Conservation (phyloP, 768 basidiomycete genomes). For the Psilocybe cyanescens region DNA sequence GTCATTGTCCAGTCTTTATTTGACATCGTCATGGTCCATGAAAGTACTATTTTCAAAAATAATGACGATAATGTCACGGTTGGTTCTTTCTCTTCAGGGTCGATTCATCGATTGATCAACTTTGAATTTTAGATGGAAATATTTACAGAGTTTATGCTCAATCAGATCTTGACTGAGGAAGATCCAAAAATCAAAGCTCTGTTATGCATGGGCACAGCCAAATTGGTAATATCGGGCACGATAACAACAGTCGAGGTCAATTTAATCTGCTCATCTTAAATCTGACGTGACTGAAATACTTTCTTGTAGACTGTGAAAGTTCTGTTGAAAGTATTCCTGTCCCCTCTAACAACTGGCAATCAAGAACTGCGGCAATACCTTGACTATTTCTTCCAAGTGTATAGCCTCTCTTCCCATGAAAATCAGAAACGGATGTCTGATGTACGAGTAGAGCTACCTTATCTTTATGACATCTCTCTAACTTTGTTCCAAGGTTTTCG, state of each 20-base stretch:
- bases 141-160: constrained; percentile 35
- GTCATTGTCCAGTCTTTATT: constrained; percentile 82
- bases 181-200: constrained; percentile 66
- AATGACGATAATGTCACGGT: constrained; percentile 26
- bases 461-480: background rate
- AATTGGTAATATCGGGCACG: constrained; percentile 80
- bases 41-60: constrained; percentile 52
- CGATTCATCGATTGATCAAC: background rate
- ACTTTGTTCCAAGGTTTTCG: constrained; percentile 58
- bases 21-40: constrained; percentile 87
- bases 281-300: constrained; percentile 37
- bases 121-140: constrained; percentile 21
- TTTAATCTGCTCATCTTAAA: background rate
- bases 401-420: constrained; percentile 75
- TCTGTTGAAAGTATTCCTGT: constrained; percentile 64
- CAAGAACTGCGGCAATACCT: constrained; percentile 86
- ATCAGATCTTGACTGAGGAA: constrained; percentile 47
- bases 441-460: constrained; percentile 26
- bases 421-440: constrained; percentile 77
- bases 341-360: constrained; percentile 80
- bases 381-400: constrained; percentile 85
- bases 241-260: constrained; percentile 72
- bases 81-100: background rate
- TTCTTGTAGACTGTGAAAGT: constrained; percentile 35
- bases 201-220: constrained; percentile 81